Conservation (phyloP, 768 basidiomycete genomes). For the Lepiota subincarnata region DNA sequence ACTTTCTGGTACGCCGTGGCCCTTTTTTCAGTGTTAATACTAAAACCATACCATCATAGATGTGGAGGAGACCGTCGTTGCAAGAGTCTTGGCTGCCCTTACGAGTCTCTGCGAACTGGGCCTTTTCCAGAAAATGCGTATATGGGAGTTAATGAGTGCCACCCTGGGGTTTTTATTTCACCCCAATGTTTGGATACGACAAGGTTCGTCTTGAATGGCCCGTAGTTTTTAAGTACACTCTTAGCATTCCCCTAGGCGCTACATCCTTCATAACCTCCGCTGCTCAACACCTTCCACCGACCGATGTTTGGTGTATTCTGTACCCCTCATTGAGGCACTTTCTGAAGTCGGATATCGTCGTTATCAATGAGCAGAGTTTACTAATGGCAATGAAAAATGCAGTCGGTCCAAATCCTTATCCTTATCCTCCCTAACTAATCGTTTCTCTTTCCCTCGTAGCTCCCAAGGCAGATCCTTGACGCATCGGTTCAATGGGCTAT, state of each 20-base stretch:
- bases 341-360: conserved; percentile 75
- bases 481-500: conserved; percentile 87
- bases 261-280: conserved; percentile 86
- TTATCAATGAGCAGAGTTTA: conserved; percentile 71
- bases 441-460: conserved; percentile 36
- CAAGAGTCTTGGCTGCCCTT: conserved; percentile 81
- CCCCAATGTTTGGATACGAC: conserved; percentile 93
- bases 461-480: conserved; percentile 71
- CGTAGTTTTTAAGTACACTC: neutral
- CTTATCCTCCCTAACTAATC: neutral
- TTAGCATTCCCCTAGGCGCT: conserved; percentile 50
- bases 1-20: conserved; percentile 64
- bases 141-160: conserved; percentile 94
- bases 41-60: conserved; percentile 43
- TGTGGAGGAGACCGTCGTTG: conserved; percentile 92
- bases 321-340: conserved; percentile 89
- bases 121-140: conserved; percentile 88
- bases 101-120: conserved; percentile 89
- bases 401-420: conserved; percentile 40
- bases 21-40: neutral
- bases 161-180: conserved; percentile 90
- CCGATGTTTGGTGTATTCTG: conserved; percentile 96
- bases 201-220: conserved; percentile 48
- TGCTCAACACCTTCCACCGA: conserved; percentile 73
- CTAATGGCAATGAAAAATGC: conserved; percentile 73